A percentile compares a stretch with the other conserved stretches of the same genome.
Conservation (phyloP, 257 asterid genomes). For the Hygrophila difformis region DNA sequence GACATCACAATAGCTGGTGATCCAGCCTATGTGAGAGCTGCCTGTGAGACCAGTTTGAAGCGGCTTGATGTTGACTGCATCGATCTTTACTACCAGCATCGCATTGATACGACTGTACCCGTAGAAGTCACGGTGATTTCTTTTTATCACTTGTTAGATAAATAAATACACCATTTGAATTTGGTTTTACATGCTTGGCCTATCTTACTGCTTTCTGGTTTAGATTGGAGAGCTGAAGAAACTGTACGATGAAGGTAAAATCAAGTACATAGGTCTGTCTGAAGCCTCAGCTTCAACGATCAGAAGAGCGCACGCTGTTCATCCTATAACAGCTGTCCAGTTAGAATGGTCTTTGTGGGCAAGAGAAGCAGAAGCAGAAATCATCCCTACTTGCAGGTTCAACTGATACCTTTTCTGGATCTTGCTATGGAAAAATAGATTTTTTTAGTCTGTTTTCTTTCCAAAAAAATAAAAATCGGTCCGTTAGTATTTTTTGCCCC, state of each 20-base stretch:
- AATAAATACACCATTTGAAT: too few relatives aligned
- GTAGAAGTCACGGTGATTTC: too few relatives aligned
- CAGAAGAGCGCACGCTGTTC: constrained; percentile 46
- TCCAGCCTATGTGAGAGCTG: too few relatives aligned
- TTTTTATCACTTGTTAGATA: constrained; percentile 27
- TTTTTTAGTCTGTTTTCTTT: too few relatives aligned
- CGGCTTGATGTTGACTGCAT: too few relatives aligned
- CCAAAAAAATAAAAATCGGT: too few relatives aligned
- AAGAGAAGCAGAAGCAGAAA: constrained; percentile 36
- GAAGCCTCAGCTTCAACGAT: constrained; percentile 45
- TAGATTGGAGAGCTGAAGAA: constrained; percentile 41
- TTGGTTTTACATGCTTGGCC: background rate
- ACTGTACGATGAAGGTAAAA: constrained; percentile 54
- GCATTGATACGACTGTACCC: constrained; percentile 28
- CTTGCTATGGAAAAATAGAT: too few relatives aligned
- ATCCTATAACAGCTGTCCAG: too few relatives aligned
- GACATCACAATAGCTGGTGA: constrained; percentile 22
- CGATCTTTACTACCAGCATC: constrained; percentile 31
- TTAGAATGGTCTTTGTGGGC: constrained; percentile 38
- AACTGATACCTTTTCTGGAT: too few relatives aligned
- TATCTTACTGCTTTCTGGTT: background rate
- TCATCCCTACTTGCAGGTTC: constrained; percentile 25
- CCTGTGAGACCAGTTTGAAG: too few relatives aligned
- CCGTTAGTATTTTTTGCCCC: too few relatives aligned
- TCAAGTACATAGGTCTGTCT: constrained; percentile 39